Percentiles rank a stretch among this genome's conserved stretches.
phyloP scores from a whole-genome alignment of 1,284 basidiomycete genomes.

The Irpex rosettiformis region DNA sequence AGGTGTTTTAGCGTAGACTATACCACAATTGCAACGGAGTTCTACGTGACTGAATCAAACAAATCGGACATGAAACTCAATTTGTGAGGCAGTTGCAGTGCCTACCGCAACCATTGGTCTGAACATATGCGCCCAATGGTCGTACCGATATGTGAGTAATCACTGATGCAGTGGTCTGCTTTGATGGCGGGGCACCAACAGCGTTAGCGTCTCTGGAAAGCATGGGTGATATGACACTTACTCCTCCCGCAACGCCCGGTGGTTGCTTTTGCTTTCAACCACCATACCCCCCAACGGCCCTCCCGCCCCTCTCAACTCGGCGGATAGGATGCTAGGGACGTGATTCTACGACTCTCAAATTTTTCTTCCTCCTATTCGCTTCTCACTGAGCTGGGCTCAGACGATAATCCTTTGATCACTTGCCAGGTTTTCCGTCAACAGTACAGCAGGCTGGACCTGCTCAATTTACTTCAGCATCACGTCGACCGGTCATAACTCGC shows the following conservation, averaged over 20 bases:
- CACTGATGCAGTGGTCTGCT: not conserved
- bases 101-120: not conserved
- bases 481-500: too few species aligned
- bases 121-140: not conserved
- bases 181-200: not conserved
- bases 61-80: not conserved
- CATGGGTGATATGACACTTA: not conserved
- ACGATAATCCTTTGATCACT: not conserved
- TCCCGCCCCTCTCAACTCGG: not conserved
- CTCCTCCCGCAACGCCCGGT: not conserved
- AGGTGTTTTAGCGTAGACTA: too few species aligned
- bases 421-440: not conserved
- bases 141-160: not conserved
- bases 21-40: not conserved
- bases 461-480: not conserved
- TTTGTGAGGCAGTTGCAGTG: too few species aligned
- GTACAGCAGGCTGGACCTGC: conserved; percentile 14
- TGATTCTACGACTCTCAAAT: not conserved
- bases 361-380: not conserved
- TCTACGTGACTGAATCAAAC: not conserved
- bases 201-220: not conserved
- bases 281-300: not conserved
- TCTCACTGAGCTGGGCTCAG: conserved; percentile 13
- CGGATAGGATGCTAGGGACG: not conserved
- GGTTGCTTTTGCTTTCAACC: not conserved